These are phyloP conservation scores for Botrytis aclada DNA, from an alignment of 2,329 filamentous ascomycete species.

Conservation along the genomic window DNA sequence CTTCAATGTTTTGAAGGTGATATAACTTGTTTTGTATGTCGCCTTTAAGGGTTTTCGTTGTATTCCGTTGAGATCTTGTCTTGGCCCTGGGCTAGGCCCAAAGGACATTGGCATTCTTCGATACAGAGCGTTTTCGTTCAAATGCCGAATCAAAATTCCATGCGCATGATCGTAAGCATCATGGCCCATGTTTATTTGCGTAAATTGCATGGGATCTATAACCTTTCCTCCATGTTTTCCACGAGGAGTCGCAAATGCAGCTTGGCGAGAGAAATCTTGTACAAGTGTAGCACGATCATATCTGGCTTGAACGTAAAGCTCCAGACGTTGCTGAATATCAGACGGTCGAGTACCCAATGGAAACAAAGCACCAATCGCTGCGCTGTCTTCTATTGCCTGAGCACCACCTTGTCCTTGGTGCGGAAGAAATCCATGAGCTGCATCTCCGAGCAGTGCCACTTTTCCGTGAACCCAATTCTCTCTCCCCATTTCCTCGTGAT, in stretches of 20 bases:
- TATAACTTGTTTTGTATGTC: constrained; percentile 34
- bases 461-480: constrained; percentile 50
- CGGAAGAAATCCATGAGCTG: constrained; percentile 66
- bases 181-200: constrained; percentile 46
- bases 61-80: constrained; percentile 24
- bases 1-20: constrained; percentile 42
- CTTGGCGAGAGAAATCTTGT: constrained; percentile 54
- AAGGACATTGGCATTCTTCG: constrained; percentile 44
- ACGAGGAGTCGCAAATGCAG: constrained; percentile 20
- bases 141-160: constrained; percentile 39
- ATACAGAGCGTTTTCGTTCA: constrained; percentile 47
- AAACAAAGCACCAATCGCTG: constrained; percentile 55
- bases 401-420: constrained; percentile 61
- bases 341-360: constrained; percentile 44
- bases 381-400: constrained; percentile 65
- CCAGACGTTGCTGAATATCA: constrained; percentile 54
- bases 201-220: constrained; percentile 44
- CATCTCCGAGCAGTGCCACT: constrained; percentile 61
- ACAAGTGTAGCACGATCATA: constrained; percentile 55
- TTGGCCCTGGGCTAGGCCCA: constrained; percentile 37
- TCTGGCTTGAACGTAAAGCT: constrained; percentile 57
- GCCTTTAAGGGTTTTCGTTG: not conserved
- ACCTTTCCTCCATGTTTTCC: constrained; percentile 22
- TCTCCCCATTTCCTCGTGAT: constrained; percentile 38
- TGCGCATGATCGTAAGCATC: constrained; percentile 51